Evolutionary conservation across 2,329 filamentous ascomycete genomes (phyloP), one percentile per base, ranked within the genome.

Genomic region (Ampelomyces quisqualis): DNA sequence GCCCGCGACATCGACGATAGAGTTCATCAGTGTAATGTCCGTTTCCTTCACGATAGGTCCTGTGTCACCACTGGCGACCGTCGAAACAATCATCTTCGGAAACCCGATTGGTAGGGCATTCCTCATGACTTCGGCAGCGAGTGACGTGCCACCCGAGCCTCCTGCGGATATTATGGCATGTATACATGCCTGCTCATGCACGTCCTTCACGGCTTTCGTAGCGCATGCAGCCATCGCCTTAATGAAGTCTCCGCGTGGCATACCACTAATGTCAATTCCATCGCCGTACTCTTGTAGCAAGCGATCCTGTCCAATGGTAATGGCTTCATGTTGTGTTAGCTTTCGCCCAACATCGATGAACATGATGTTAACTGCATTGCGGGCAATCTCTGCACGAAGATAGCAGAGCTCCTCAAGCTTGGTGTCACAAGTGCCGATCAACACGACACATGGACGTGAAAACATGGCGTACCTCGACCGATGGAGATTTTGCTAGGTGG

Each of bases 1-100:
- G 0, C 85, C 85, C 1, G 84, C 81, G 35, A 88, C 76, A 43
- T 88, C 85, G 10, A 87, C 84, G 1, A 88, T 81, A 11, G 77
- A 82, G 53, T 86, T 84, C 78, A 86, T 84, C 67, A 88, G 75
- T 0, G 77, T 78, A 32, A 87, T 82, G 48, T 88, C 85, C 0
- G 78, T 79, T 61, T 86, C 83, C 27, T 78, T 82, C 1, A 88
- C 72, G n/a, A 85, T 78, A 0, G 78, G 77, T 0, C 75, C 75
- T 1, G 81, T 80, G 47, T 88, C 80, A 2, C 84, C 82, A 21
- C 79, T 83, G 0, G 83, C 83, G 52, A 87, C 78, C 0, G 85
- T 88, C 15, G 80, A 84, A 2, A 87, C 79, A 37, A 88, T 82
- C 30, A 88, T 51, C 55, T 88, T 88, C 0, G 85, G 84, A 35